phyloP scores from a whole-genome alignment of 805 yeast species.

The Debaryomyces tyrocola region DNA sequence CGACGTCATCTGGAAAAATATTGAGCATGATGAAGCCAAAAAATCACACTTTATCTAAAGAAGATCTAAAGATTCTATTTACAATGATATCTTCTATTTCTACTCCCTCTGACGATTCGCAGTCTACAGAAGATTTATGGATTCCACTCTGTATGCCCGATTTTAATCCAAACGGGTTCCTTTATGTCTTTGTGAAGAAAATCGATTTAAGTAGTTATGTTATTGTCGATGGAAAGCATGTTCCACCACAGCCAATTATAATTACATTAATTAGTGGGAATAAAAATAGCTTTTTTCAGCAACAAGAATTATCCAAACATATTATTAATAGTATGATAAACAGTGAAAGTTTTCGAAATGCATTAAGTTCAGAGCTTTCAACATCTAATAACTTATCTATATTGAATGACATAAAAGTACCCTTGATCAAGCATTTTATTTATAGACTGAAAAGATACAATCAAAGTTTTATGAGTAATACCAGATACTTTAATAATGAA shows the following conservation, averaged over 20 bases:
- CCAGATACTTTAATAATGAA: conserved; percentile 17
- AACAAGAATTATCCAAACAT: conserved; percentile 59
- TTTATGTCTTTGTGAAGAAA: conserved; percentile 71
- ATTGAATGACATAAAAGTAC: conserved; percentile 20
- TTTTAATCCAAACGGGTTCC: conserved; percentile 84
- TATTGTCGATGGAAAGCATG: conserved; percentile 10
- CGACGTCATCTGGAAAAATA: conserved; percentile 62
- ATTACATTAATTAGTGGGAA: conserved; percentile 62
- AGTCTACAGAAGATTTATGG: conserved; percentile 76
- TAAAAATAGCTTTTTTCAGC: conserved; percentile 74
- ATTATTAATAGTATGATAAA: conserved; percentile 40
- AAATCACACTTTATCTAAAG: conserved; percentile 74
- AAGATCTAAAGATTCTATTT: conserved; percentile 75
- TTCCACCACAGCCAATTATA: conserved; percentile 24
- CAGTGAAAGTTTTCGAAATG: conserved; percentile 17
- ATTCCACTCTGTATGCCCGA: conserved; percentile 89
- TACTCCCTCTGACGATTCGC: conserved; percentile 12
- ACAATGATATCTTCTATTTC: conserved; percentile 61
- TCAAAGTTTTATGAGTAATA: conserved; percentile 57
- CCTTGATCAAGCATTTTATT: conserved; percentile 71
- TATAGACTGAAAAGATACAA: conserved; percentile 70
- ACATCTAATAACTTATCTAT: conserved; percentile 17
- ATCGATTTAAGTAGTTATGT: conserved; percentile 21
- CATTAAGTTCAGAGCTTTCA: conserved; percentile 24
- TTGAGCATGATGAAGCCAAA: conserved; percentile 74